Conservation (phyloP, 2,329 filamentous ascomycete species). For the Drechslerella dactyloides region DNA sequence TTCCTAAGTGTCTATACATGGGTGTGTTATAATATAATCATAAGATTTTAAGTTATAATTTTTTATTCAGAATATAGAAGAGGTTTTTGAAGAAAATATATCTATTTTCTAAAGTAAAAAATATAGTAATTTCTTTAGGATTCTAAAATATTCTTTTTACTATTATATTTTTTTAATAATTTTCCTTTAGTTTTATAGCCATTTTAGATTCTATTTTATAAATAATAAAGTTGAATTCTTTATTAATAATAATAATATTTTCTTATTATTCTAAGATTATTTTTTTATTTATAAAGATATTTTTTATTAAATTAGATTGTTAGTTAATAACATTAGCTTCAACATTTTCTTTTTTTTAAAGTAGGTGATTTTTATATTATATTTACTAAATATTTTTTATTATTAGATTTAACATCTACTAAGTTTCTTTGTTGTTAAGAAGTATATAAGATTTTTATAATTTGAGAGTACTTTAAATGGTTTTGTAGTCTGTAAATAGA, state of each 20-base stretch:
- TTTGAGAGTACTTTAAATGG: constrained; percentile 2
- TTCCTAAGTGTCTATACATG: not conserved
- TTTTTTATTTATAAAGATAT: not conserved
- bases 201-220: not conserved
- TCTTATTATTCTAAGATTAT: not conserved
- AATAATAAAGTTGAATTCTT: not conserved
- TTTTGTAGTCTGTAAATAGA: not conserved
- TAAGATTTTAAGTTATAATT: not conserved
- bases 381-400: not conserved
- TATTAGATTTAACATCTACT: not conserved
- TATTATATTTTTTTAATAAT: constrained; percentile 2
- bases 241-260: not conserved
- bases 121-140: not conserved
- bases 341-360: not conserved
- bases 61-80: not conserved
- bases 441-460: not conserved
- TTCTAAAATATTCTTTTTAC: not conserved
- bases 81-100: not conserved
- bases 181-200: not conserved
- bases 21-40: not conserved
- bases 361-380: not conserved
- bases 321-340: not conserved
- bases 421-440: not conserved
- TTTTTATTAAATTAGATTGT: constrained; percentile 2
- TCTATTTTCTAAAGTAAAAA: not conserved